Base-by-base conservation (phyloP, 768 basidiomycete species). In the Erythrobasidium yunnanense region DNA sequence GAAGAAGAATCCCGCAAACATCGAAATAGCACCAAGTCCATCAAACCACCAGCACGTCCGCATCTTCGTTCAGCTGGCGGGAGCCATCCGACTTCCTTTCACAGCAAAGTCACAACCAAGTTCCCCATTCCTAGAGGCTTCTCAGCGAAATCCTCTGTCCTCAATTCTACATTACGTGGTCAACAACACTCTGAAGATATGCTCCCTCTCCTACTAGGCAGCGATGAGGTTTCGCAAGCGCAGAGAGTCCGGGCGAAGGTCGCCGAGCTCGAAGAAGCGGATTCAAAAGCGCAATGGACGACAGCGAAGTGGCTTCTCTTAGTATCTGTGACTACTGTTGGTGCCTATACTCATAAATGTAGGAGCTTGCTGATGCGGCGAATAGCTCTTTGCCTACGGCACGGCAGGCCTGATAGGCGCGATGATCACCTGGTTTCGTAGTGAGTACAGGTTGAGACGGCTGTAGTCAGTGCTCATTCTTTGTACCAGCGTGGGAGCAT, bases 291-390 rank as follows among this genome's bases (percentile, higher is more conserved):
- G 33, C 70, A 75, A n/a, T 86, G 86, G 86, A 83, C 82, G 17
- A 58, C 66, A n/a, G 80, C 80, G 72, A 87, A 86, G 74, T 84
- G 83, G 82, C 79, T 78, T 27, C 74, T 87, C 45, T 71, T 85
- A 18, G 51, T 83, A 17, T 85, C 85, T 2, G 78, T 84, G 2
- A 74, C 77, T 25, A 78, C 78, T 6, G 81, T 86, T 47, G 71
- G 75, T 71, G 18, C 25, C 15, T 15, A 18, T 27, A 6, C 15
- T 50, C 45, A 25, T 17, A 20, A 8, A 45, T 27, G 20, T n/a
- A 52, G 1, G 7, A 22, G 32, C 4, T 20, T 8, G 38, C 55
- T 32, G 34, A 23, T 32, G 6, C 4, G 33, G 15, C 20, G 49
- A 34, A 4, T 58, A 78, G 77, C 69, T 78, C 2, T 81, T 86